Base-by-base conservation (phyloP, 108 stramenopile genomes). In the Skeletonema potamos region DNA sequence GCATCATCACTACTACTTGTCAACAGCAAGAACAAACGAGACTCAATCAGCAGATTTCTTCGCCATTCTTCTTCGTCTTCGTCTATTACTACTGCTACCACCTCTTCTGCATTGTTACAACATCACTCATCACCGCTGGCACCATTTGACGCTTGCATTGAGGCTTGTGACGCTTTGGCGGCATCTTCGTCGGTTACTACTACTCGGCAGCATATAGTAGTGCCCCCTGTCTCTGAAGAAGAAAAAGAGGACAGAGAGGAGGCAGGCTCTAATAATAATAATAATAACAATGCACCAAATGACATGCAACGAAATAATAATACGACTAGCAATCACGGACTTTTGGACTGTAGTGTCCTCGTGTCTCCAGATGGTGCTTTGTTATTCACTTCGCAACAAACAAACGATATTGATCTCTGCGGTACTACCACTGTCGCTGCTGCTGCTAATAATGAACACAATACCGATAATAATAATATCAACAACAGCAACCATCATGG, bases 341-440 rank as follows among this genome's bases (percentile, higher is more conserved):
- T 46, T 46, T 46, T 17, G 6, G 87, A 91, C 70, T 88, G 87
- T 43, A 79, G 76, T 26, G 86, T 91, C 11, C 59, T 88, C 32
- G 87, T 89, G 3, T 87, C 86, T 0, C 86, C 90, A 17, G 86
- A 91, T 64, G 90, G 90, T 27, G 84, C 83, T 4, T 62, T 91
- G 28, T 59, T 91, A 39, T 70, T 73, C 85, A 37, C 65, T 70
- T 15, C 83, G 57, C 18, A 44, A 74, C 18, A 56, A 74, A 20
- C 56, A 8, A 70, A 36, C 24, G 32, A 22, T n/a, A 24, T 18
- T 27, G 34, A 43, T 54, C 34, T 20, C 56, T 46, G 37, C 17
- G 1, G 3, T 28, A 66, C 17, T 11, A 29, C 26, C 37, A 68
- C n/a, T n/a, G n/a, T n/a, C n/a, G n/a, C n/a, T n/a, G n/a, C 30